Conservation (phyloP, 345 rosid species). For the Anastatica hierochuntica region DNA sequence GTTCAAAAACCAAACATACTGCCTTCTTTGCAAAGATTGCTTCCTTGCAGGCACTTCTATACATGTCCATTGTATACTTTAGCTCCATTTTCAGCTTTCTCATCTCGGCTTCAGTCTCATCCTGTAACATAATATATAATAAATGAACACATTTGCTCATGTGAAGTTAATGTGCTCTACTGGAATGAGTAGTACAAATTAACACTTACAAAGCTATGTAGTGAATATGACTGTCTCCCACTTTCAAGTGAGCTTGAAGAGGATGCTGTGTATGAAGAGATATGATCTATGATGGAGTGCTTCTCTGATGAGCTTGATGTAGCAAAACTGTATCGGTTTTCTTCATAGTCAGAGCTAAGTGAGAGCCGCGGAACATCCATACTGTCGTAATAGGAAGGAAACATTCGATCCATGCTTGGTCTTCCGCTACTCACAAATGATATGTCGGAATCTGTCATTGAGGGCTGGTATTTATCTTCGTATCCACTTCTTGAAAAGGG, state of each 20-base stretch:
- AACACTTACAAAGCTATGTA: constrained; percentile 35
- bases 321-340: constrained; percentile 33
- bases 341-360: constrained; percentile 36
- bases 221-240: constrained; percentile 33
- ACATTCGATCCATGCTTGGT: constrained; percentile 40
- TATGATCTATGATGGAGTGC: constrained; percentile 35
- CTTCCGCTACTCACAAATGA: constrained; percentile 63
- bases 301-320: constrained; percentile 31
- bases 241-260: constrained; percentile 34
- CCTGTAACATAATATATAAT: constrained; percentile 32
- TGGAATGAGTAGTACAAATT: not conserved
- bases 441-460: constrained; percentile 47
- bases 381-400: constrained; percentile 32
- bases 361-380: constrained; percentile 34
- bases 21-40: constrained; percentile 54
- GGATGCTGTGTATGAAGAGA: constrained; percentile 30
- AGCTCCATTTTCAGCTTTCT: constrained; percentile 66
- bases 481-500: constrained; percentile 42
- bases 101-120: constrained; percentile 77
- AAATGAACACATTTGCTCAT: too few species aligned
- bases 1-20: constrained; percentile 24
- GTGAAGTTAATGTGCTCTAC: too few species aligned
- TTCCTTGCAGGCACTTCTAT: constrained; percentile 66
- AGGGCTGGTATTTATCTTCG: constrained; percentile 32
- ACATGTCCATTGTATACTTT: constrained; percentile 68